Evolutionary conservation across 331 rosid species (phyloP).

Genomic region (Acacia concinna): DNA sequence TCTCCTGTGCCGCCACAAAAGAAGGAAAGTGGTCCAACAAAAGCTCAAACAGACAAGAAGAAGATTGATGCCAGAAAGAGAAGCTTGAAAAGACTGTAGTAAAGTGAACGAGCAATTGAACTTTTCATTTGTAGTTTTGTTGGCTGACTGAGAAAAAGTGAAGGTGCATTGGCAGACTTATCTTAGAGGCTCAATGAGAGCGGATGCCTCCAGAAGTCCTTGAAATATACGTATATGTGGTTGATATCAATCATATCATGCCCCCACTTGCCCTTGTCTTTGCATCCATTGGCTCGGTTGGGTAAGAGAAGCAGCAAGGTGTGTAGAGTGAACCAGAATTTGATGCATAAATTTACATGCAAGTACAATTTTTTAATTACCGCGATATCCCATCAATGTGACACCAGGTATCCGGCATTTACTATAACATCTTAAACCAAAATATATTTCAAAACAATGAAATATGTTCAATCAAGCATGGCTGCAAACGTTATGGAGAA

Average conservation of each 20-base stretch:
- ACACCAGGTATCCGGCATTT: too few relatives aligned
- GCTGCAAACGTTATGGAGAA: not conserved
- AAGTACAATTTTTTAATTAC: not conserved
- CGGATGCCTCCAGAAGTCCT: not conserved
- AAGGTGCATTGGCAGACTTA: not conserved
- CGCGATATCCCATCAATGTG: too few relatives aligned
- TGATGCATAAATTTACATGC: not conserved
- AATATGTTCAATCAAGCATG: not conserved
- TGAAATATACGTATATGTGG: not conserved
- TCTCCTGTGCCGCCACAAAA: slow-evolving; percentile 37
- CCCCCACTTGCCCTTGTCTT: not conserved
- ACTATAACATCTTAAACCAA: not conserved
- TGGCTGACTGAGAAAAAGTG: slow-evolving; percentile 12
- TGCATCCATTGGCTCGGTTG: not conserved
- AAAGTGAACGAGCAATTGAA: slow-evolving; percentile 33
- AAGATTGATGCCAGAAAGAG: slow-evolving; percentile 95
- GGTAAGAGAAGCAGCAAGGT: not conserved
- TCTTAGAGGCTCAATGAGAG: not conserved
- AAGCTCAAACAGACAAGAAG: slow-evolving; percentile 86
- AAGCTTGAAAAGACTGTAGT: slow-evolving; percentile 92
- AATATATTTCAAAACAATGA: not conserved
- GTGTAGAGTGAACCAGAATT: not conserved
- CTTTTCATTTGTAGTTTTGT: slow-evolving; percentile 34
- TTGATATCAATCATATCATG: not conserved
- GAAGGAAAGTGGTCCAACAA: slow-evolving; percentile 60